Evolutionary conservation across 805 yeast genomes (phyloP).

Genomic region (Lipomyces sp.): DNA sequence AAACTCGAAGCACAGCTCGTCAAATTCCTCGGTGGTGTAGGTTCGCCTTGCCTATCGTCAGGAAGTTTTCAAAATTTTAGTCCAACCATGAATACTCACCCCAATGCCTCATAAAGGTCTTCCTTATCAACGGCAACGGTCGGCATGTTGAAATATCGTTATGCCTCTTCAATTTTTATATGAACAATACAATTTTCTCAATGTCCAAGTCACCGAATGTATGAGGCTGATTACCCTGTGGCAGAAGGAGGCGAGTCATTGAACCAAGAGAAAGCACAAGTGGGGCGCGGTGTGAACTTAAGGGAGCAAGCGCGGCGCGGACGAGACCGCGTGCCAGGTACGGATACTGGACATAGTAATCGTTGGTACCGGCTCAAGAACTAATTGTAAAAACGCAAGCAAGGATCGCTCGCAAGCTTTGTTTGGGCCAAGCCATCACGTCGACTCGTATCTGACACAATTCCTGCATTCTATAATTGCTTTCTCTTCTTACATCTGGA

Average conservation of each 20-base stretch:
- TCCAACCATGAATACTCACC: constrained; percentile 40
- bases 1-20: constrained; percentile 94
- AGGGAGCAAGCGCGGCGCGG: background rate
- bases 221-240: no score
- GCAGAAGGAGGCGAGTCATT: no score
- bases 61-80: constrained; percentile 4
- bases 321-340: background rate
- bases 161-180: background rate
- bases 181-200: background rate
- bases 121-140: constrained; percentile 94
- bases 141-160: constrained; percentile 69
- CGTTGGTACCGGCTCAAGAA: background rate
- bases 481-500: background rate
- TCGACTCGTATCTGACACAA: background rate
- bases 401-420: constrained; percentile 3
- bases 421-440: background rate
- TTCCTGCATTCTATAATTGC: background rate
- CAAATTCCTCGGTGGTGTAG: constrained; percentile 88
- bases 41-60: constrained; percentile 44
- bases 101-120: constrained; percentile 84
- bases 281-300: background rate
- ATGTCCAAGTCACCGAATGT: no score
- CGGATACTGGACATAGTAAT: background rate
- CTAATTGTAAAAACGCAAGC: background rate
- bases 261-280: background rate